Base-by-base conservation (phyloP, 2,329 filamentous ascomycete genomes). In the Orbilia oligospora region DNA sequence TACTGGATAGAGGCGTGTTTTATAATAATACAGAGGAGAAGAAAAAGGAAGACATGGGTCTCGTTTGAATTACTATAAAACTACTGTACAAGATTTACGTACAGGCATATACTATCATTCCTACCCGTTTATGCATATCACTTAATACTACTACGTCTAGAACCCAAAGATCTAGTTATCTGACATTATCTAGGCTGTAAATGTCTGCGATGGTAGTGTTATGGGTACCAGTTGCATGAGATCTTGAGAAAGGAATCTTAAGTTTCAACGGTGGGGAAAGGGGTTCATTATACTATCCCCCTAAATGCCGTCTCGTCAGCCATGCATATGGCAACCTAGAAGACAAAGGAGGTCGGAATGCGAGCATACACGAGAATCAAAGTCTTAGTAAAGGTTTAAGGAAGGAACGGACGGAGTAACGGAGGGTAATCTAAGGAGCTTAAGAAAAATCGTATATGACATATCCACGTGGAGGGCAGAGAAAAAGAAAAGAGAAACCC, bases 1-100 rank as follows among this genome's bases (percentile, higher is more conserved):
- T 41, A 33, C 53, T 27, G 48, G 48, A 58, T 58, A 58, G 53
- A 58, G 53, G 53, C 12, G 18, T 58, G 30, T 22, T 58, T 38
- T 30, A 14, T 41, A 36, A n/a, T 33, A 55, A 33, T 48, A 16
- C 14, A n/a, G 14, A 46, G 16, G 18, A 46, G 16, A 46, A n/a
- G 20, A 48, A 9, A 48, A 48, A 12, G 44, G 44, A 48, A 48
- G 8, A 6, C 18, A 10, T 10, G 46, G 46, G 46, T 49, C n/a
- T 41, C 12, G 12, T 1, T 41, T 41, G 27, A 30, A 30, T 6
- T 30, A 30, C 27, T 30, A 30, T 30, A 30, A 3, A 3, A 30
- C 27, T 30, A 30, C 27, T 30, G 27, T 6, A 30, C 27, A 30
- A n/a, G n/a, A n/a, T n/a, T n/a, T n/a, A n/a, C n/a, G n/a, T n/a